These are phyloP conservation scores for Solanum hybrid DNA, from an alignment of 305 asterid species.

Conservation along the genomic window DNA sequence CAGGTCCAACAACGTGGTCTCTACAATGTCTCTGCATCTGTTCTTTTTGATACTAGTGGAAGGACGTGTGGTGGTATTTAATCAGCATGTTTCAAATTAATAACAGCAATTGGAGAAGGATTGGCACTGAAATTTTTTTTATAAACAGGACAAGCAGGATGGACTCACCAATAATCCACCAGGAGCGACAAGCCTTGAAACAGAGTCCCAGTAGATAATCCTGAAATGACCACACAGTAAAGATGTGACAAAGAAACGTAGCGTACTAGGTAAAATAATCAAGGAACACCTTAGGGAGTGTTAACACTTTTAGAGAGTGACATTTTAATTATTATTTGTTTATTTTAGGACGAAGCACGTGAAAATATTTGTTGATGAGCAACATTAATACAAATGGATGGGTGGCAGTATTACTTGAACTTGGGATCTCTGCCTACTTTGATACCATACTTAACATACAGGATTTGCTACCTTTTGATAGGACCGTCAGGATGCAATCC, in stretches of 20 bases:
- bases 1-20: not conserved
- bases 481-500: conserved; percentile 98
- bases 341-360: not conserved
- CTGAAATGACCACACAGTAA: conserved; percentile 27
- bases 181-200: conserved; percentile 67
- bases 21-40: not conserved
- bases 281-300: not conserved
- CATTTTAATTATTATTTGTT: not conserved
- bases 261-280: not conserved
- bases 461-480: conserved; percentile 54
- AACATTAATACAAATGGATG: not conserved
- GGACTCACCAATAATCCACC: conserved; percentile 88
- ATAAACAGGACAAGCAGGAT: not conserved
- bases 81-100: not conserved
- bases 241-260: not conserved
- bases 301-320: not conserved
- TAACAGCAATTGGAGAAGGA: not conserved
- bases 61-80: not conserved
- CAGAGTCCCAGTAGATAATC: conserved; percentile 88
- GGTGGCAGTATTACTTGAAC: not conserved
- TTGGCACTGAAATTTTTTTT: not conserved
- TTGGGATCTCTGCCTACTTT: not conserved
- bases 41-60: not conserved
- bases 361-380: not conserved
- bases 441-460: not conserved